Conservation (phyloP, 768 basidiomycete genomes). For the Multifurca ochricompacta region DNA sequence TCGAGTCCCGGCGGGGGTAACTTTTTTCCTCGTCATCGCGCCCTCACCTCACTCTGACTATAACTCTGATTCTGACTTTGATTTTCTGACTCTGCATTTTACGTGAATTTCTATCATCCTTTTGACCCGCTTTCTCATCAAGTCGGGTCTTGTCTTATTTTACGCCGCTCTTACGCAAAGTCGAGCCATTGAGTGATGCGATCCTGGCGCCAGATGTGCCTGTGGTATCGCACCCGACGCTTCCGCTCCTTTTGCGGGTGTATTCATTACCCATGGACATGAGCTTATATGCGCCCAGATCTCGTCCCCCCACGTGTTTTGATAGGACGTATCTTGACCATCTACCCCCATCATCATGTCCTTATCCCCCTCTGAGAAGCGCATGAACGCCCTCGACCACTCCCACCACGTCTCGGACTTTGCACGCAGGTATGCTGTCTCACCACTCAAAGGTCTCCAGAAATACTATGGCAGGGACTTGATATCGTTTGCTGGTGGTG, state of each 20-base stretch:
- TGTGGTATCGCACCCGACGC: too few relatives aligned
- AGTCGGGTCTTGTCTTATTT: too few relatives aligned
- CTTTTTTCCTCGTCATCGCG: slow-evolving; percentile 3
- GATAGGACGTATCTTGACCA: not conserved
- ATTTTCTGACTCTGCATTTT: too few relatives aligned
- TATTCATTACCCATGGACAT: too few relatives aligned
- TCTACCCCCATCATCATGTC: slow-evolving; percentile 22
- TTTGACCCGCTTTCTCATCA: too few relatives aligned
- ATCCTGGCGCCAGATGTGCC: too few relatives aligned
- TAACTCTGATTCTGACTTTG: too few relatives aligned
- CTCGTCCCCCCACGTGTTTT: not conserved
- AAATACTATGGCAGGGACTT: slow-evolving; percentile 52
- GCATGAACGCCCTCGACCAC: slow-evolving; percentile 49
- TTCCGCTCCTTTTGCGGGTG: too few relatives aligned
- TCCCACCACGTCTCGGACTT: slow-evolving; percentile 63
- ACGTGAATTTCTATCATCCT: too few relatives aligned
- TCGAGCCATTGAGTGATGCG: too few relatives aligned
- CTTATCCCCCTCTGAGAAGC: slow-evolving; percentile 33
- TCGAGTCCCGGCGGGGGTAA: slow-evolving; percentile 78
- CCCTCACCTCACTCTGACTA: too few relatives aligned
- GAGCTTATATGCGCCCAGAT: not conserved
- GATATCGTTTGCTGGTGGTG: slow-evolving; percentile 64
- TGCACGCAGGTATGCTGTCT: slow-evolving; percentile 39
- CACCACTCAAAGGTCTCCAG: slow-evolving; percentile 60
- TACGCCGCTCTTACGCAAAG: too few relatives aligned